These are phyloP conservation scores for Helicostylum pulchrum DNA, from an alignment of 192 early-diverging fungal species.

Conservation along the genomic window DNA sequence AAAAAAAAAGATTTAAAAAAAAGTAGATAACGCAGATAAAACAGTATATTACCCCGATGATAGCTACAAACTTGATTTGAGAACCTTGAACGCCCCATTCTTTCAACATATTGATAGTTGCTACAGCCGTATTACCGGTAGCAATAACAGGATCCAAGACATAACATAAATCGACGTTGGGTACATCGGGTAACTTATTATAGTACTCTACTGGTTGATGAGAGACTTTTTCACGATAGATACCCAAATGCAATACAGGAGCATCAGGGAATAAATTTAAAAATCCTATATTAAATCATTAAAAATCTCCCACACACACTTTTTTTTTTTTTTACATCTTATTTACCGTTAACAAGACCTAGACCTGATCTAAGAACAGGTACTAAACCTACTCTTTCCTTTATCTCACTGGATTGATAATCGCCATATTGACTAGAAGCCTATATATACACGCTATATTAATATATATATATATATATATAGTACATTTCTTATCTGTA, in stretches of 20 bases:
- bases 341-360: slow-evolving; percentile 49
- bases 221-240: slow-evolving; percentile 77
- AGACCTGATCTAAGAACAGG: slow-evolving; percentile 67
- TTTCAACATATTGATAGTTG: slow-evolving; percentile 72
- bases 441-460: slow-evolving; percentile 9
- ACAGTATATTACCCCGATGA: slow-evolving; percentile 48
- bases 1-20: background rate
- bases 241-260: slow-evolving; percentile 72
- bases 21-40: slow-evolving; percentile 15
- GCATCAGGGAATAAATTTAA: slow-evolving; percentile 66
- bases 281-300: slow-evolving; percentile 32
- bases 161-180: slow-evolving; percentile 65
- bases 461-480: background rate
- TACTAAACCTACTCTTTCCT: slow-evolving; percentile 48
- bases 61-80: slow-evolving; percentile 66
- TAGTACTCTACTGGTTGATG: slow-evolving; percentile 91
- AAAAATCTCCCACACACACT: background rate
- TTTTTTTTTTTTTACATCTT: background rate
- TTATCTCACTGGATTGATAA: slow-evolving; percentile 41
- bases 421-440: slow-evolving; percentile 45
- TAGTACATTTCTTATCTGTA: background rate
- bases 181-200: slow-evolving; percentile 78
- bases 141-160: slow-evolving; percentile 84
- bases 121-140: slow-evolving; percentile 71
- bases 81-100: slow-evolving; percentile 68